Base-by-base conservation (phyloP, 2,329 filamentous ascomycete species). In the Beauveria bassiana region DNA sequence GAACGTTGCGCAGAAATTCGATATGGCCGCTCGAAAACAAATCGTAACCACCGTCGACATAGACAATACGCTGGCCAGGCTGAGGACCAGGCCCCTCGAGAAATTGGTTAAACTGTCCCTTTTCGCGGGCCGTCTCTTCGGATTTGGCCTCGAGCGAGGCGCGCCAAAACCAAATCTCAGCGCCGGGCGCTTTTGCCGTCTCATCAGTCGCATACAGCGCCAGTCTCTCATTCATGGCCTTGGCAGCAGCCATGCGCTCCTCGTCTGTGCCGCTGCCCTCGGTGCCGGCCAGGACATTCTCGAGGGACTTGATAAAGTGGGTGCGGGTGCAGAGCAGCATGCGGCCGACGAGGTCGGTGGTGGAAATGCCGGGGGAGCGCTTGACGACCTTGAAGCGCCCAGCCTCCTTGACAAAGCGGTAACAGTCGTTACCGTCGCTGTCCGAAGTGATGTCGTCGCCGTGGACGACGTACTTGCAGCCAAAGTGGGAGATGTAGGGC, bases 401-500 rank as follows among this genome's bases (percentile, higher is more conserved):
- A 1, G 93, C 95, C 46, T 90, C 88, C 77, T 99, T 99, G 70
- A 99, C 95, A 71, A 93, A 98, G 64, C 95, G 90, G 78, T 99
- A 99, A 78, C 93, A 98, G 78, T 99, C 95, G 73, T 96, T 89
- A 47, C 95, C 95, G 67, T 87, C 86, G 72, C 89, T 90, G 75
- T 99, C 95, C 0, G 92, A 96, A 3, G 95, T 98, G 71, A 98
- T 96, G 75, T 98, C 93, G 74, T 98, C 95, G 64, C 93, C 93
- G 75, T 98, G 93, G 2, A 96, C 93, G 47, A 98, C 95, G 73
- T 93, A 98, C 71, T 89, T 86, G 81, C 95, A 98, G 65, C 95
- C 93, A 73, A 95, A 97, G 75, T 96, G 92, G 61, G 88, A 88
- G 70, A 99, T 96, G 91, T 93, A 99, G 54, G 89, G 87, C 53